Percentiles rank a stretch among this genome's conserved stretches.
Evolutionary conservation across 2,329 filamentous ascomycete species (phyloP).

Genomic region (Trichoderma sp.): DNA sequence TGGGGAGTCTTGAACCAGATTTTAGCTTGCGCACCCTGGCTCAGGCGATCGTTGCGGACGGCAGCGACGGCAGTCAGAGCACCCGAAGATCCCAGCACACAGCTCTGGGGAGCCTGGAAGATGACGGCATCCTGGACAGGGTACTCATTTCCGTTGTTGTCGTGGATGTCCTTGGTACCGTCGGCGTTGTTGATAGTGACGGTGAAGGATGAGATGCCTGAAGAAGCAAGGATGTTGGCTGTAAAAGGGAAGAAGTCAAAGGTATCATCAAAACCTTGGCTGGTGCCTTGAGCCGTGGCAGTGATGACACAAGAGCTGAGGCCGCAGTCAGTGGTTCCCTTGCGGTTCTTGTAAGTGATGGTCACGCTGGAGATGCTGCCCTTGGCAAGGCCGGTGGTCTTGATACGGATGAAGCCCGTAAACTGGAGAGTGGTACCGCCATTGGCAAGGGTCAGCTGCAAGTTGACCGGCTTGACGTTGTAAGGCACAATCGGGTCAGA

Average conservation of each 20-base stretch:
- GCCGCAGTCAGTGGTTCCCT: conserved; percentile 47
- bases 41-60: conserved; percentile 47
- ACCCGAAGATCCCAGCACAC: conserved; percentile 44
- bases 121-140: conserved; percentile 54
- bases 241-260: conserved; percentile 54
- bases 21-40: conserved; percentile 40
- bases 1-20: conserved; percentile 45
- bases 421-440: conserved; percentile 49
- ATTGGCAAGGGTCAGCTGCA: conserved; percentile 53
- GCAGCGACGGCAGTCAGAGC: conserved; percentile 46
- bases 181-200: conserved; percentile 48
- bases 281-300: conserved; percentile 44
- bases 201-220: conserved; percentile 61
- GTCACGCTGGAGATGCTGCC: conserved; percentile 46
- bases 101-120: conserved; percentile 56
- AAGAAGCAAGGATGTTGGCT: conserved; percentile 51
- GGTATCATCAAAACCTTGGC: conserved; percentile 57
- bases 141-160: conserved; percentile 58
- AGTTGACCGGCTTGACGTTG: conserved; percentile 55
- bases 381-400: conserved; percentile 46
- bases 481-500: conserved; percentile 54
- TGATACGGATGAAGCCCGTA: conserved; percentile 55
- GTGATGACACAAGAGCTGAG: conserved; percentile 42
- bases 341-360: conserved; percentile 55
- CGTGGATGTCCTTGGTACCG: conserved; percentile 44